phyloP scores from a whole-genome alignment of 2,329 filamentous ascomycete genomes.

The Cladosporium velox region DNA sequence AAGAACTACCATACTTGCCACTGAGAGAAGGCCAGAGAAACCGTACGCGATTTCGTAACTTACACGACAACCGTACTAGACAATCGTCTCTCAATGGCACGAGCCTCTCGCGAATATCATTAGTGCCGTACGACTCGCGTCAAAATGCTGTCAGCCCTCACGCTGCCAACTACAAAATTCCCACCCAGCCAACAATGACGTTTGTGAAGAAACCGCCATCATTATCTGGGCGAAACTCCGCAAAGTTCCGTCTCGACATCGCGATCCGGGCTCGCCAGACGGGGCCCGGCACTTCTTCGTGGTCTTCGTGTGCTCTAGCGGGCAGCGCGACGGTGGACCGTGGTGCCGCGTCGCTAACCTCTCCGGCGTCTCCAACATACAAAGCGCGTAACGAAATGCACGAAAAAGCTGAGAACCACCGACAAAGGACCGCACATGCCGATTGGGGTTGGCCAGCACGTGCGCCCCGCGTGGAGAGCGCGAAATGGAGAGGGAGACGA shows the following conservation, averaged over 20 bases:
- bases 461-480: conserved; percentile 19
- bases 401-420: conserved; percentile 1
- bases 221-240: neutral
- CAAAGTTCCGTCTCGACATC: conserved; percentile 4
- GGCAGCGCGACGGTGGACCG: neutral
- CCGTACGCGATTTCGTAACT: no score
- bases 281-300: conserved; percentile 2
- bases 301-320: conserved; percentile 13
- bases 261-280: neutral
- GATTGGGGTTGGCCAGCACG: conserved; percentile 15
- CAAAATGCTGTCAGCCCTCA: neutral
- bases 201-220: neutral
- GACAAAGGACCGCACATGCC: conserved; percentile 13
- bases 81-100: neutral
- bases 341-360: neutral
- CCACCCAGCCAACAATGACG: conserved; percentile 2
- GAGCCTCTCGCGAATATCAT: neutral
- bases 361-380: conserved; percentile 9
- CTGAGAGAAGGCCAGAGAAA: neutral
- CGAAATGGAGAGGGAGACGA: neutral
- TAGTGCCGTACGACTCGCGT: neutral
- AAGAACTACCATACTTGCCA: neutral
- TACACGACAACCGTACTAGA: neutral
- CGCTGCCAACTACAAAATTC: neutral
- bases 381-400: neutral